Conservation (phyloP, 2,329 filamentous ascomycete genomes). For the Fusarium sublunatum region DNA sequence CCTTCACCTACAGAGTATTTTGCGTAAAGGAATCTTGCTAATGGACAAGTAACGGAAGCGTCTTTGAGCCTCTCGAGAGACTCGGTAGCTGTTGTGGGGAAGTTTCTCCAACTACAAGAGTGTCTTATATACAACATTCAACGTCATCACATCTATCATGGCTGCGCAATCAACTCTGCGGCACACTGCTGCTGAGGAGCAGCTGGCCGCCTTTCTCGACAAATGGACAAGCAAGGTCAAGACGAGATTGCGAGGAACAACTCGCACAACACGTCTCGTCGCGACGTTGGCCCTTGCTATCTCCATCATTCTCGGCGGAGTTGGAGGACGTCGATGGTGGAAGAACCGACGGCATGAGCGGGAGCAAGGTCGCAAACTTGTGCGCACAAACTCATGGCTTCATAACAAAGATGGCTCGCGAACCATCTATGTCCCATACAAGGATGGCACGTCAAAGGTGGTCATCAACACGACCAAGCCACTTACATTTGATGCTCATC, state of each 20-base stretch:
- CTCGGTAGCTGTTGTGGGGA: conserved; percentile 39
- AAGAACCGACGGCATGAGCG: conserved; percentile 78
- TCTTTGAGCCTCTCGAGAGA: conserved; percentile 33
- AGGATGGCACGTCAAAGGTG: conserved; percentile 87
- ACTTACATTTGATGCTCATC: conserved; percentile 95
- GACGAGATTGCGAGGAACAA: conserved; percentile 69
- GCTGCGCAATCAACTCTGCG: conserved; percentile 88
- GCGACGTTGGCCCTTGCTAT: conserved; percentile 80
- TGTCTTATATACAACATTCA: conserved; percentile 8
- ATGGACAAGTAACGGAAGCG: conserved; percentile 38
- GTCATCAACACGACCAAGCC: conserved; percentile 90
- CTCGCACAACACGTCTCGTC: conserved; percentile 77
- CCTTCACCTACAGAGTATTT: conserved; percentile 4
- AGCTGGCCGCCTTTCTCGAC: conserved; percentile 71
- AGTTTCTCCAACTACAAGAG: conserved; percentile 28
- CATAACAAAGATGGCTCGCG: conserved; percentile 94
- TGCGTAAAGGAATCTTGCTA: conserved; percentile 10
- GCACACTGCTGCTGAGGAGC: conserved; percentile 71
- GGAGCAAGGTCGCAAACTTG: conserved; percentile 82
- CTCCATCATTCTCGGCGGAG: conserved; percentile 81
- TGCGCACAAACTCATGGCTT: conserved; percentile 92
- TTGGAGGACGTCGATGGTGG: conserved; percentile 84
- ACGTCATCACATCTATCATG: conserved; percentile 64
- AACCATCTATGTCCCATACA: conserved; percentile 95
- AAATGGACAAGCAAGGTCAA: conserved; percentile 67